These are phyloP conservation scores for Pythium utonaiense DNA, from an alignment of 352 stramenopile genomes.

Conservation along the genomic window DNA sequence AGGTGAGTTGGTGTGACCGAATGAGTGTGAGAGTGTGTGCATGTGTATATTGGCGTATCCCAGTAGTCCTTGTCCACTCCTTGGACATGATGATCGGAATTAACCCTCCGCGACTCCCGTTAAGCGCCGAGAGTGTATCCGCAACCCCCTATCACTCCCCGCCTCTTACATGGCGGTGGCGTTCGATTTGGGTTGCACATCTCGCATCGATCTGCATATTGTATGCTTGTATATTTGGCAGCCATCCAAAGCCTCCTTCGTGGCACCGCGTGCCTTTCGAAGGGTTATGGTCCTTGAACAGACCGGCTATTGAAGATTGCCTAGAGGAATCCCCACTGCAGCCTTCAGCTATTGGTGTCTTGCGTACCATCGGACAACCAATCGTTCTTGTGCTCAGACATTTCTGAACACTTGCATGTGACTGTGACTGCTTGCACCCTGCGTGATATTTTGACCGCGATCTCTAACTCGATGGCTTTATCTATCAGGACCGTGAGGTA, in stretches of 20 bases:
- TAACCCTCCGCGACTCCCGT: slow-evolving; percentile 90
- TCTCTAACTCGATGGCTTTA: slow-evolving; percentile 3
- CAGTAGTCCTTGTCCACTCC: slow-evolving; percentile 83
- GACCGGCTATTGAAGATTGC: slow-evolving; percentile 89
- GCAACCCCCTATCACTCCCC: slow-evolving; percentile 53
- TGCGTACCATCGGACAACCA: slow-evolving; percentile 61
- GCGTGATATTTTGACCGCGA: slow-evolving; percentile 14
- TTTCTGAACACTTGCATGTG: slow-evolving; percentile 15
- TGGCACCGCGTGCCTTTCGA: slow-evolving; percentile 17
- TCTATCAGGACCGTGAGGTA: slow-evolving; percentile 72
- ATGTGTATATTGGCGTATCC: slow-evolving; percentile 55
- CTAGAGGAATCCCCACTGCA: slow-evolving; percentile 68
- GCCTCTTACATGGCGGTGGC: slow-evolving; percentile 41
- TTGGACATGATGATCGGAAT: slow-evolving; percentile 81
- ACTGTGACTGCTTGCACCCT: slow-evolving; percentile 3
- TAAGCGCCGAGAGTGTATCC: slow-evolving; percentile 70
- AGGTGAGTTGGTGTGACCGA: slow-evolving; percentile 50
- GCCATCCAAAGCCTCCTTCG: slow-evolving; percentile 83
- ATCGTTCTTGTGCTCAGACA: slow-evolving; percentile 92
- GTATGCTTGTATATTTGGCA: slow-evolving; percentile 36
- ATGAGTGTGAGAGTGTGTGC: slow-evolving; percentile 21
- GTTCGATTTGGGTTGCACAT: slow-evolving; percentile 80
- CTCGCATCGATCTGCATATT: slow-evolving; percentile 5
- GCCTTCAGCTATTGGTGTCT: slow-evolving; percentile 88
- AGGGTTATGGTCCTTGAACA: slow-evolving; percentile 89